Evolutionary conservation across 2,329 filamentous ascomycete genomes (phyloP).

Genomic region (Cercospora canescens): DNA sequence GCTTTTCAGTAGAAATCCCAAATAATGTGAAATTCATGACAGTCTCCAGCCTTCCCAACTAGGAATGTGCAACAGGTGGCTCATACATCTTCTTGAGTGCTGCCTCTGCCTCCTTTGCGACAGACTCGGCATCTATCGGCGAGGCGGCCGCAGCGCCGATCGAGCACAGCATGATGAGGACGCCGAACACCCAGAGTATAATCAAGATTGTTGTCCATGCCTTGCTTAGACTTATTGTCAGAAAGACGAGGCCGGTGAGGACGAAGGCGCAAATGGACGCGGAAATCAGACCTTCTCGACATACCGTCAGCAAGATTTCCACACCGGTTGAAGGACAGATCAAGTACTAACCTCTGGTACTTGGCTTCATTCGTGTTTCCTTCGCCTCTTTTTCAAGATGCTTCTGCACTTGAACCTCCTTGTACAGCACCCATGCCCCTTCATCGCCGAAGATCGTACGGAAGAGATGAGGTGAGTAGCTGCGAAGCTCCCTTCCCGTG

Average conservation of each 20-base stretch:
- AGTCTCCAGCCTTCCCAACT: not conserved
- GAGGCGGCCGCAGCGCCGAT: not conserved
- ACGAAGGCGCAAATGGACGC: no score
- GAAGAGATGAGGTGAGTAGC: constrained; percentile 16
- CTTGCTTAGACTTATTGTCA: no score
- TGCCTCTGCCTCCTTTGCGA: not conserved
- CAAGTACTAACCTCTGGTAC: not conserved
- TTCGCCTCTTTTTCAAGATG: not conserved
- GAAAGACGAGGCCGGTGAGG: no score
- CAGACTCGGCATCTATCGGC: not conserved
- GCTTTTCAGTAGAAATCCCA: not conserved
- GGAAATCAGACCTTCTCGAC: no score
- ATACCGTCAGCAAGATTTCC: no score
- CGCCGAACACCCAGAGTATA: not conserved
- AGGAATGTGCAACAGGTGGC: not conserved
- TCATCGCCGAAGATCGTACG: constrained; percentile 21
- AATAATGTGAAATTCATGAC: not conserved
- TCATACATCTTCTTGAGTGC: not conserved
- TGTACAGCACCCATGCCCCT: constrained; percentile 15
- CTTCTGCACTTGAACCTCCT: constrained; percentile 8
- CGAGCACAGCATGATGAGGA: not conserved
- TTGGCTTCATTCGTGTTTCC: not conserved
- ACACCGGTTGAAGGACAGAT: no score
- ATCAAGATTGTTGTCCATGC: not conserved
- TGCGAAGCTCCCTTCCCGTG: constrained; percentile 20